Evolutionary conservation across 306 rosid genomes (phyloP), one percentile per base, ranked within the genome.

Genomic region (Vachellia collinsii): DNA sequence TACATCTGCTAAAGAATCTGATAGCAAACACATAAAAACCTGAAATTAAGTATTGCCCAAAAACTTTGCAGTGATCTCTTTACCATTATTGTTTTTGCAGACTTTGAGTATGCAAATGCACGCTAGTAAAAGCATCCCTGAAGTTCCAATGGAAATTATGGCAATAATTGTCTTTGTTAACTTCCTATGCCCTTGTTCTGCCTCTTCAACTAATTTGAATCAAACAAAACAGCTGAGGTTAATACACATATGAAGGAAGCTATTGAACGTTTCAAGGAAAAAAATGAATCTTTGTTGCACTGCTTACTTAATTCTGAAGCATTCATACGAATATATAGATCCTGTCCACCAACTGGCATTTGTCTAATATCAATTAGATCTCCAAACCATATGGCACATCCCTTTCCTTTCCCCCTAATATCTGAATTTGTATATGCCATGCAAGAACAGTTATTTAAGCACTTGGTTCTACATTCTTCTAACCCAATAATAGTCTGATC

Each of bases 401-500:
- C 66, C 29, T 17, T 59, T 29, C 66, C 66, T 59, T 59, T 59
- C 4, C 66, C 66, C 23, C 66, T 59, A 59, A 59, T 59, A 25
- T 59, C 66, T 59, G 66, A 59, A 59, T 59, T 59, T 59, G 66
- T 25, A 23, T 23, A 59, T 4, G 66, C 66, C 66, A 23, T 59
- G 66, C 66, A 59, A 59, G 66, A 59, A 59, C 66, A 59, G 38
- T 59, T 59, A 59, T 11, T 59, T 25, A 59, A 59, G 38, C 66
- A 59, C 66, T 59, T 59, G 17, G 13, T 29, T 29, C 37, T 59
- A 38, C 66, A 59, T 59, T 59, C 38, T 17, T 59, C 66, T 22
- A 23, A 11, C 6, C 66, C 38, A 25, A 29, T 29, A 29, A 59
- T 59, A 23, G 38, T 59, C 8, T 59, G 3, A 11, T 59, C 38